Evolutionary conservation across 768 basidiomycete species (phyloP), one percentile per base, ranked within the genome.

Genomic region (Polyporus arcularius): DNA sequence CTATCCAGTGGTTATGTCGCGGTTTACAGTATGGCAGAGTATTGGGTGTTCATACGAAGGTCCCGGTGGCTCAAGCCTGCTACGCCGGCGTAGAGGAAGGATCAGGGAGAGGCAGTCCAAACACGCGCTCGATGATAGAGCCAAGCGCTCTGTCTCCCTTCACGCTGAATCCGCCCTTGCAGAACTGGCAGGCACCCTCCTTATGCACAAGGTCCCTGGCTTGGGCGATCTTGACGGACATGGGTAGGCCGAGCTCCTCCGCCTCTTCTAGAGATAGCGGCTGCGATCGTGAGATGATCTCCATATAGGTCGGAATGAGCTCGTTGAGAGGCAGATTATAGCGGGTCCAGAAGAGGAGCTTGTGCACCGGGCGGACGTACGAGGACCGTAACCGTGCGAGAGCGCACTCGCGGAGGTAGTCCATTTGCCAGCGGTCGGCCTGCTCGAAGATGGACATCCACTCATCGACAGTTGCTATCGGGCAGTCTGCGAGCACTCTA

Each of bases 391-490:
- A 50, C 21, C 56, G 30, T 3, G 38, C 2, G 26, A 63, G 38
- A 14, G 65, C 62, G 16, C 49, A 50, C 2, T 50, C 53, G 43
- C 65, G 55, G 40, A 66, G 53, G 35, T 32, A 39, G 18, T 58
- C 60, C n/a, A 63, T 57, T 28, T 66, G 55, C 65, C 65, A 66
- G 9, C 59, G 52, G 16, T 62, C 58, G 12, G 65, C 53, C n/a
- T 63, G 60, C 18, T 63, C 54, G 18, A 66, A 30, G 9, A 66
- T 55, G 2, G 65, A 58, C 54, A 62, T 43, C 65, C 65, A 66
- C 28, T 66, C 65, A 38, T 61, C 62, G n/a, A 53, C 59, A 1
- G 50, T 60, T 15, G 53, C 38, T n/a, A 63, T 30, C 21, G 50
- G 52, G 62, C 58, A 62, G 26, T 11, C 11, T 14, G 55, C 62